Evolutionary conservation across 257 asterid genomes (phyloP).

Genomic region (Henckelia pumila): DNA sequence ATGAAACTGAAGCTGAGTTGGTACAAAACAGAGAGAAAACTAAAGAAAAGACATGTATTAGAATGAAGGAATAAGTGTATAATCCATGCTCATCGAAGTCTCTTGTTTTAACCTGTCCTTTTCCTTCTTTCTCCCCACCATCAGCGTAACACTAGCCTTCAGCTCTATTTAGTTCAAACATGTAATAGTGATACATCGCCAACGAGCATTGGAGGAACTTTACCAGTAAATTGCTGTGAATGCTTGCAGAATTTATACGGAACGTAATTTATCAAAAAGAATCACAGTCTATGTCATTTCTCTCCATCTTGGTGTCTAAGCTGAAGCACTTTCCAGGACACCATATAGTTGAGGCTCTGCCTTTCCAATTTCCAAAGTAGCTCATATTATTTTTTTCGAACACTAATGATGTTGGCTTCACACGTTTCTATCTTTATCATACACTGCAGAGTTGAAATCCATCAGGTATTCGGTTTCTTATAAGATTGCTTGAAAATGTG

Average conservation of each 20-base stretch:
- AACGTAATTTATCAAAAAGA: no score
- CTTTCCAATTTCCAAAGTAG: neutral
- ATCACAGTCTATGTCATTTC: neutral
- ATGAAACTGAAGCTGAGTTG: neutral
- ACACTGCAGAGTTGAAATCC: neutral
- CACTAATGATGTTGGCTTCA: neutral
- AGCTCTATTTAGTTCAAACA: neutral
- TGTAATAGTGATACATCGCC: neutral
- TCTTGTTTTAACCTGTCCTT: neutral
- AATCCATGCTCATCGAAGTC: neutral
- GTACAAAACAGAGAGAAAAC: neutral
- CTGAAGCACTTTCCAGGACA: neutral
- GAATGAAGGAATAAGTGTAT: neutral
- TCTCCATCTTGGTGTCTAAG: neutral
- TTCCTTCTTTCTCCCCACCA: neutral
- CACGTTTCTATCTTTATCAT: no score
- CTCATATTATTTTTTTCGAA: neutral
- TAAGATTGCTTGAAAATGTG: slow-evolving; percentile 10
- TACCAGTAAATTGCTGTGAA: neutral
- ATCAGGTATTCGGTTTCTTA: neutral
- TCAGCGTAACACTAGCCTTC: neutral
- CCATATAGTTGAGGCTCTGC: neutral
- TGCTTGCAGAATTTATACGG: no score
- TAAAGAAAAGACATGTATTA: neutral
- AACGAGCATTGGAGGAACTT: neutral